phyloP scores from a whole-genome alignment of 2,329 filamentous ascomycete genomes.

The Botrytis deweyae region DNA sequence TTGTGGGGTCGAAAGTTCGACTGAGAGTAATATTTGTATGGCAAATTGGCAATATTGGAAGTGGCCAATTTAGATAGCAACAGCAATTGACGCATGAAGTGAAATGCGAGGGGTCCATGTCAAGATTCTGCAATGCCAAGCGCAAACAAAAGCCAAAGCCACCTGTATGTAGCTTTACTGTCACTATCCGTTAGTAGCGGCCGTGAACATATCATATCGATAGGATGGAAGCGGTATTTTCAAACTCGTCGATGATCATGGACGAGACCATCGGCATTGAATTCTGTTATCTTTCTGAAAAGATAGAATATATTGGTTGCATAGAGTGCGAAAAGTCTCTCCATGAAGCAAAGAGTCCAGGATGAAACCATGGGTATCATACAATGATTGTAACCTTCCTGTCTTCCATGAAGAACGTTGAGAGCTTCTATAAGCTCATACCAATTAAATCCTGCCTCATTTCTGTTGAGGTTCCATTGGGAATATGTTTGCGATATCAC shows the following conservation, averaged over 20 bases:
- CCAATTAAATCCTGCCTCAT: neutral
- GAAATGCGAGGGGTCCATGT: neutral
- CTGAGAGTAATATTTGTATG: neutral
- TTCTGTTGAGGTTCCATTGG: neutral
- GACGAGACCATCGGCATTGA: no score
- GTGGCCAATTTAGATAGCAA: neutral
- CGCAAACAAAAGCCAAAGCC: neutral
- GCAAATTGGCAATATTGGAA: neutral
- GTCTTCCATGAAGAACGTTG: neutral
- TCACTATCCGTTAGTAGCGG: neutral
- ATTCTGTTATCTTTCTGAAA: no score
- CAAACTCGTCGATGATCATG: no score
- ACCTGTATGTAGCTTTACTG: neutral
- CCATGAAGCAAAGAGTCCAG: neutral
- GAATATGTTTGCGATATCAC: neutral
- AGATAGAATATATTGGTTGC: no score
- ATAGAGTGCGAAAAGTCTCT: neutral
- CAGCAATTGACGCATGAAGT: neutral
- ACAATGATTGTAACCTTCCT: neutral
- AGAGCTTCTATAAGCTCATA: neutral
- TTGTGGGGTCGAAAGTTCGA: neutral
- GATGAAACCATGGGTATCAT: neutral
- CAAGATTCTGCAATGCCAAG: neutral
- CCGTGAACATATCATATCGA: neutral
- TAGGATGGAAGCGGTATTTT: rapidly evolving